These are phyloP conservation scores for Hortaea werneckii DNA, from an alignment of 2,329 filamentous ascomycete genomes.

Conservation along the genomic window DNA sequence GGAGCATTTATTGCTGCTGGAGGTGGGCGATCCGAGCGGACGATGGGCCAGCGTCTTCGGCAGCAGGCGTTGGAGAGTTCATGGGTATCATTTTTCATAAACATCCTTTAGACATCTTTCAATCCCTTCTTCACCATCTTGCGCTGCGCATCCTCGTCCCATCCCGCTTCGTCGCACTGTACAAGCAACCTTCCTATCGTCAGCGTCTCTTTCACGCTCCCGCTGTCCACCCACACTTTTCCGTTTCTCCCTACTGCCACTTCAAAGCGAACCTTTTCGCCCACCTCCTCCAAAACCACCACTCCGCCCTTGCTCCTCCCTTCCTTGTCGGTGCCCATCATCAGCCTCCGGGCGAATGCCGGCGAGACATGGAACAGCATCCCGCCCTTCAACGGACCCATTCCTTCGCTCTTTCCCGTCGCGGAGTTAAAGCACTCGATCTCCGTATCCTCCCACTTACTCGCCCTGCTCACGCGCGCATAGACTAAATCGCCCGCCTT, in stretches of 20 bases:
- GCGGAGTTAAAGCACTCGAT: constrained; percentile 78
- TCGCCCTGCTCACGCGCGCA: constrained; percentile 67
- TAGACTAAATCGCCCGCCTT: constrained; percentile 71
- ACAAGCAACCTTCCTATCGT: constrained; percentile 68
- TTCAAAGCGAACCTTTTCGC: constrained; percentile 77
- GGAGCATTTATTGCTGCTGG: no score
- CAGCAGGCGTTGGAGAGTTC: no score
- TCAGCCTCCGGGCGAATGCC: constrained; percentile 68
- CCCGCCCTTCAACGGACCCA: constrained; percentile 73
- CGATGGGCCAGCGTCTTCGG: no score
- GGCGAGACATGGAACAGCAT: constrained; percentile 77
- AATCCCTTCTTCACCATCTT: constrained; percentile 58
- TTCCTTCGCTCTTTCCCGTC: constrained; percentile 79
- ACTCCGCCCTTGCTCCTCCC: constrained; percentile 44
- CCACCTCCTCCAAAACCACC: constrained; percentile 69
- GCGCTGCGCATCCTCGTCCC: constrained; percentile 57
- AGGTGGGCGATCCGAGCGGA: no score
- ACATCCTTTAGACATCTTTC: constrained; percentile 37
- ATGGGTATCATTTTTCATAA: neutral
- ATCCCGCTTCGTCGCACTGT: constrained; percentile 60
- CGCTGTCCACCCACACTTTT: constrained; percentile 80
- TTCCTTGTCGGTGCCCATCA: constrained; percentile 48
- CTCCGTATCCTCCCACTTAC: constrained; percentile 78
- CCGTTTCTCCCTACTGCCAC: constrained; percentile 90
- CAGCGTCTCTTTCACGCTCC: constrained; percentile 60